Evolutionary conservation across 1,139 yeast species (phyloP).

Genomic region (Debaryomyces fabryi): DNA sequence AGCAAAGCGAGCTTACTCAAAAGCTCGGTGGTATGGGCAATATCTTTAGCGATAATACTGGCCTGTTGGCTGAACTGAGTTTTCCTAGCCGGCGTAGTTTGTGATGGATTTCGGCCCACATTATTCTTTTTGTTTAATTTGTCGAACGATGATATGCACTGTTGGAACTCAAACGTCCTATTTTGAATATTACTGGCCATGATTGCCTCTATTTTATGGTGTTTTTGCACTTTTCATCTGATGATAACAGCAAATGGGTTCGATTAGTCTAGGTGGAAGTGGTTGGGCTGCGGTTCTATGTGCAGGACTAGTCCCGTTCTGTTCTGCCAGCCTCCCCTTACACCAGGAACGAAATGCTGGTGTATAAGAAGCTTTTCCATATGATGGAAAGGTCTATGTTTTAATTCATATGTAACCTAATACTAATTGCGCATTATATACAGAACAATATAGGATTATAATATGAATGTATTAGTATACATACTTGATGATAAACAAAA

Average conservation of each 20-base stretch:
- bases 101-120: conserved; percentile 10
- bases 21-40: conserved; percentile 83
- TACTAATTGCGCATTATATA: too few relatives aligned
- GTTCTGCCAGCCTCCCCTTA: conserved; percentile 1
- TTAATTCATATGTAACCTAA: too few relatives aligned
- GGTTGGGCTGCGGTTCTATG: not conserved
- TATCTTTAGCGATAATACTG: conserved; percentile 82
- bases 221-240: not conserved
- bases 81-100: conserved; percentile 29
- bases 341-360: not conserved
- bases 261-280: not conserved
- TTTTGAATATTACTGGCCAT: conserved; percentile 54
- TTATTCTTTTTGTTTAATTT: conserved; percentile 51
- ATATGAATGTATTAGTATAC: too few relatives aligned
- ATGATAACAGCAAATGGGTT: conserved; percentile 8
- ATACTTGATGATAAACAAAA: too few relatives aligned
- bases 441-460: too few relatives aligned
- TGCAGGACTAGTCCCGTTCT: not conserved
- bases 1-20: conserved; percentile 77
- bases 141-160: conserved; percentile 74
- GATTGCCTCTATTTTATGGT: not conserved
- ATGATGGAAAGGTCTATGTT: too few relatives aligned
- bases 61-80: conserved; percentile 84
- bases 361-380: too few relatives aligned
- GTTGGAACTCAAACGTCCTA: conserved; percentile 83